These are phyloP conservation scores for Ustilago hordei DNA, from an alignment of 1,284 basidiomycete genomes.

Conservation along the genomic window DNA sequence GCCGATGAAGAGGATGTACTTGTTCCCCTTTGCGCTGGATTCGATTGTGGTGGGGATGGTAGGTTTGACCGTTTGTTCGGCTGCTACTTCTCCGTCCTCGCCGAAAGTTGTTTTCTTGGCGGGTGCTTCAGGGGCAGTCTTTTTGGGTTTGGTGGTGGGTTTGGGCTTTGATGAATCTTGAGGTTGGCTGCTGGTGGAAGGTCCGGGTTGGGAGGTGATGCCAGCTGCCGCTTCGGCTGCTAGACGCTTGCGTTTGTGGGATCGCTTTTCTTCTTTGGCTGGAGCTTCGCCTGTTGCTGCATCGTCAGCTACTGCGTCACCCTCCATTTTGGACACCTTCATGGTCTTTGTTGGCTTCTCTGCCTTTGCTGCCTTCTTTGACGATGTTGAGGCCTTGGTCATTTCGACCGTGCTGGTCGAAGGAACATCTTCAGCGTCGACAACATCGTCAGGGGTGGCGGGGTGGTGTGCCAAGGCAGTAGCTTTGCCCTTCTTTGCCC, in stretches of 20 bases:
- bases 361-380: slow-evolving; percentile 1
- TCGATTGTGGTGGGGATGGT: slow-evolving; percentile 7
- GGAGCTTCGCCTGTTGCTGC: slow-evolving; percentile 8
- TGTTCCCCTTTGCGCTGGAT: slow-evolving; percentile 23
- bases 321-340: not conserved
- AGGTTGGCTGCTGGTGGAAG: slow-evolving; percentile 13
- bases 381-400: slow-evolving; percentile 15
- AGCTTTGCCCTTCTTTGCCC: slow-evolving; percentile 48
- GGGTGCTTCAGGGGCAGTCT: slow-evolving; percentile 11
- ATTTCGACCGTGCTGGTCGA: not conserved
- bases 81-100: slow-evolving; percentile 40
- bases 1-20: slow-evolving; percentile 66
- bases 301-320: slow-evolving; percentile 4
- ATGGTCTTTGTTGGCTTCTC: not conserved
- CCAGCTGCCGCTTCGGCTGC: slow-evolving; percentile 35
- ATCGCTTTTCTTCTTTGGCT: slow-evolving; percentile 41
- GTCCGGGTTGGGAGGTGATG: slow-evolving; percentile 1
- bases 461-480: slow-evolving; percentile 30
- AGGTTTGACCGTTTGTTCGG: slow-evolving; percentile 24
- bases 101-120: slow-evolving; percentile 50
- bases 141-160: slow-evolving; percentile 8
- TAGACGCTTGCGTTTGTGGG: slow-evolving; percentile 50
- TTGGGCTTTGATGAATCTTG: slow-evolving; percentile 25
- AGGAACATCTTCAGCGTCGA: slow-evolving; percentile 16
- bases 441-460: slow-evolving; percentile 30